Conservation (phyloP, 768 basidiomycete species). For the Suillus alpinus region DNA sequence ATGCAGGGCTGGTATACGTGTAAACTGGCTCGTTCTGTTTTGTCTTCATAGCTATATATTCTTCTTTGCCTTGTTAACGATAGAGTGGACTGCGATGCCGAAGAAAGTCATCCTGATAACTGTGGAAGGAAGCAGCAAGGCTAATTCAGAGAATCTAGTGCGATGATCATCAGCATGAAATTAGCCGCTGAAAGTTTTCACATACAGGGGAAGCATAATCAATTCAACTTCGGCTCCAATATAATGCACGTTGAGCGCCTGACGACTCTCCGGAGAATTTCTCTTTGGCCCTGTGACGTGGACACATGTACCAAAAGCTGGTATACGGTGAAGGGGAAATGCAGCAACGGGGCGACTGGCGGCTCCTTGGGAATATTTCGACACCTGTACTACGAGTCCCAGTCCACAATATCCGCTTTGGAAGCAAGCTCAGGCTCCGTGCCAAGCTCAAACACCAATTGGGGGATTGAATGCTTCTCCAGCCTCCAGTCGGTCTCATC, state of each 20-base stretch:
- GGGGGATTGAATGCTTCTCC: slow-evolving; percentile 31
- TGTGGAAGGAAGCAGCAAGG: slow-evolving; percentile 42
- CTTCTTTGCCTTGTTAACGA: slow-evolving; percentile 31
- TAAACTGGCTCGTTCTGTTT: slow-evolving; percentile 29
- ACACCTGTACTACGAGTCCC: slow-evolving; percentile 47
- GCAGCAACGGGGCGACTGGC: slow-evolving; percentile 41
- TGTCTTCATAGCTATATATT: slow-evolving; percentile 30
- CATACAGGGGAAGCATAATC: slow-evolving; percentile 39
- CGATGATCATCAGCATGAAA: background rate
- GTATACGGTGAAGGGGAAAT: slow-evolving; percentile 42
- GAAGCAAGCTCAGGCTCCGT: slow-evolving; percentile 26
- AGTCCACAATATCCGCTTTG: slow-evolving; percentile 32
- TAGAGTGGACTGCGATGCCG: slow-evolving; percentile 30
- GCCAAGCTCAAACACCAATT: slow-evolving; percentile 25
- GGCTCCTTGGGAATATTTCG: slow-evolving; percentile 41
- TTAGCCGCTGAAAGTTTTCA: slow-evolving; percentile 3
- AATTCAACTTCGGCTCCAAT: slow-evolving; percentile 41
- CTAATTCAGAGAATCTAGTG: slow-evolving; percentile 44
- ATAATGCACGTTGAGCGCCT: slow-evolving; percentile 32
- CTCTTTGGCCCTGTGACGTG: slow-evolving; percentile 24
- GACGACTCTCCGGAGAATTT: slow-evolving; percentile 21
- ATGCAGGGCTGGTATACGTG: slow-evolving; percentile 34
- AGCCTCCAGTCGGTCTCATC: slow-evolving; percentile 37
- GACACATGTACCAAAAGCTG: slow-evolving; percentile 34
- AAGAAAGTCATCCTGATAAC: slow-evolving; percentile 43